Evolutionary conservation across 495 filamentous ascomycete genomes (phyloP).

Genomic region (Coniosporium apollinis): DNA sequence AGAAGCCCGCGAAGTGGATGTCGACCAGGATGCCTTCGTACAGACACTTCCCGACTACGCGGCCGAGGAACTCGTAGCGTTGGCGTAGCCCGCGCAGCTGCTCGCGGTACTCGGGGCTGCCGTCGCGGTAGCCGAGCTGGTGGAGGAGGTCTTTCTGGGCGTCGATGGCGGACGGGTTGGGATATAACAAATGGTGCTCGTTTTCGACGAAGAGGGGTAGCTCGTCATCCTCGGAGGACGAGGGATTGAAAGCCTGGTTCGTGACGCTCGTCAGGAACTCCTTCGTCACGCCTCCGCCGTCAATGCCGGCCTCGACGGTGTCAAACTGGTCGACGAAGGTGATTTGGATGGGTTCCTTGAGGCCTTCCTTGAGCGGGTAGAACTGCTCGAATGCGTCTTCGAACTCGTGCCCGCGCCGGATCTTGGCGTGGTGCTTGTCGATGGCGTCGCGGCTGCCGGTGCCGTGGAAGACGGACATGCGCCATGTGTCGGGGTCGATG

Average conservation of each 20-base stretch:
- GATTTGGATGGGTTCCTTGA: conserved; percentile 97
- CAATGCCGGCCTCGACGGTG: conserved; percentile 78
- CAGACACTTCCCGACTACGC: conserved; percentile 88
- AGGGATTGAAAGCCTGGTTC: conserved; percentile 61
- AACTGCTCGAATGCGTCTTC: conserved; percentile 75
- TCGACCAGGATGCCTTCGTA: conserved; percentile 97
- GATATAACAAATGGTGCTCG: conserved; percentile 77
- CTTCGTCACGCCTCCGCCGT: conserved; percentile 94
- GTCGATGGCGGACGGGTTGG: conserved; percentile 68
- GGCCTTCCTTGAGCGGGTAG: conserved; percentile 58
- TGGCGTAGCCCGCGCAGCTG: conserved; percentile 44
- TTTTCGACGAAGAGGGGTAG: conserved; percentile 63
- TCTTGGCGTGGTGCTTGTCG: conserved; percentile 60
- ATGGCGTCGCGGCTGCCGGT: conserved; percentile 17
- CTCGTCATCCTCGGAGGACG: conserved; percentile 23
- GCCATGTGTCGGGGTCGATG: conserved; percentile 67
- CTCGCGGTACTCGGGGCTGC: conserved; percentile 36
- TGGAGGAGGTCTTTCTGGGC: conserved; percentile 45
- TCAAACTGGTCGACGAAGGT: conserved; percentile 89
- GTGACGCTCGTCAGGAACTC: conserved; percentile 91
- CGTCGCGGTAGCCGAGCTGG: conserved; percentile 34
- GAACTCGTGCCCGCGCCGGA: conserved; percentile 66
- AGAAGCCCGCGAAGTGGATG: conserved; percentile 86
- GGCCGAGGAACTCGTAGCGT: conserved; percentile 81
- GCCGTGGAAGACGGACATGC: conserved; percentile 39